A percentile compares a stretch with the other conserved stretches of the same genome.
These are phyloP conservation scores for Podospora fimiseda DNA, from an alignment of 495 filamentous ascomycete species.

Conservation along the genomic window DNA sequence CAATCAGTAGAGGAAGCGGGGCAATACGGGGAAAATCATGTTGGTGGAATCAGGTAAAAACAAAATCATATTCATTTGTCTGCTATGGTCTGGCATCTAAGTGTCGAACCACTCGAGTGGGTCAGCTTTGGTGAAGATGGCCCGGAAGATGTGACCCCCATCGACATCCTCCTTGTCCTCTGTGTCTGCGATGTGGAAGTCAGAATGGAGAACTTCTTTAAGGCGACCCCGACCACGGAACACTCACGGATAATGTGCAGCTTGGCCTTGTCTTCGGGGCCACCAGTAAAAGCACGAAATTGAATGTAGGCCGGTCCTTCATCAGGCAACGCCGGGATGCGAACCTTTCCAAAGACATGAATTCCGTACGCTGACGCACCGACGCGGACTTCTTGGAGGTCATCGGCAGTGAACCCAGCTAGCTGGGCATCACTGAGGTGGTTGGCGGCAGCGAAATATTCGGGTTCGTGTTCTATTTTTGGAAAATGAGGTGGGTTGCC, in stretches of 20 bases:
- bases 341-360: slow-evolving; percentile 52
- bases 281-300: slow-evolving; percentile 47
- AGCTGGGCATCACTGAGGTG: slow-evolving; percentile 42
- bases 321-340: slow-evolving; percentile 39
- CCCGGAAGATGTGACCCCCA: slow-evolving; percentile 42
- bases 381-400: slow-evolving; percentile 46
- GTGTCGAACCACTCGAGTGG: slow-evolving; percentile 53
- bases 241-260: slow-evolving; percentile 43
- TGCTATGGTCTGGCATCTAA: too few relatives aligned
- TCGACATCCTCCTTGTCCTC: slow-evolving; percentile 32
- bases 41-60: too few relatives aligned
- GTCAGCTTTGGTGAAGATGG: slow-evolving; percentile 48
- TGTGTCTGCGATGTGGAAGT: slow-evolving; percentile 4
- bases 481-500: not conserved
- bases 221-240: slow-evolving; percentile 28
- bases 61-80: too few relatives aligned
- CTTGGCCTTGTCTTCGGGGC: slow-evolving; percentile 37
- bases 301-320: slow-evolving; percentile 39
- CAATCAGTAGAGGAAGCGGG: too few relatives aligned
- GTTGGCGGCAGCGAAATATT: slow-evolving; percentile 45
- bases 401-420: slow-evolving; percentile 39
- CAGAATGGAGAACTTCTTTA: not conserved
- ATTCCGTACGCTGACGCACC: slow-evolving; percentile 48
- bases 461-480: slow-evolving; percentile 34
- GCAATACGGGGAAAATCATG: too few relatives aligned